Conservation (phyloP, 225 moss, liverwort and hornwort species). For the Climacium dendroides region DNA sequence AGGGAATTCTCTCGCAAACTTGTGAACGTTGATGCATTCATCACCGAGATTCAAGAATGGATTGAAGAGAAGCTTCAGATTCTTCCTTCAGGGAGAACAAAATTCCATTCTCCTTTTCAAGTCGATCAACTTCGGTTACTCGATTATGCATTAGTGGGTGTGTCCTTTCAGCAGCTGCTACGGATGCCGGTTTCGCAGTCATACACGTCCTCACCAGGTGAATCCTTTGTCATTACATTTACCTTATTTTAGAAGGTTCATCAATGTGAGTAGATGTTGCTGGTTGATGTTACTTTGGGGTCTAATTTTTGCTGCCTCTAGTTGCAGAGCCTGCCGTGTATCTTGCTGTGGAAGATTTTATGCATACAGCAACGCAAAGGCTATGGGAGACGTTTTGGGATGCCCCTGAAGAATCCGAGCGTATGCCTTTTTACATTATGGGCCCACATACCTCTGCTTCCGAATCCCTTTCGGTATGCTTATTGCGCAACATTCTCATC, state of each 20-base stretch:
- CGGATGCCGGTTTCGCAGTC: constrained; percentile 70
- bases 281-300: background rate
- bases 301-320: background rate
- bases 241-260: background rate
- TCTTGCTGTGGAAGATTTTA: constrained; percentile 83
- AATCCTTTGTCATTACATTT: background rate
- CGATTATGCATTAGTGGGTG: constrained; percentile 87
- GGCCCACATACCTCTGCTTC: constrained; percentile 70
- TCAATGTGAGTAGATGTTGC: background rate
- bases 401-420: constrained; percentile 34
- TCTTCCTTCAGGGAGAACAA: constrained; percentile 38
- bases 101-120: constrained; percentile 64
- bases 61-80: constrained; percentile 61
- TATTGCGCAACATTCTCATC: background rate
- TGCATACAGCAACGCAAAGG: constrained; percentile 72
- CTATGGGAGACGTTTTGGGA: constrained; percentile 94
- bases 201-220: constrained; percentile 29
- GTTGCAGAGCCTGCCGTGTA: constrained; percentile 63
- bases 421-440: constrained; percentile 83
- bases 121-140: constrained; percentile 78
- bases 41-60: constrained; percentile 69
- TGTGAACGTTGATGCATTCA: constrained; percentile 55
- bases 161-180: constrained; percentile 84
- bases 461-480: constrained; percentile 55
- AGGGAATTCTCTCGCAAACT: constrained; percentile 73